Base-by-base conservation (phyloP, 2,329 filamentous ascomycete genomes). In the Sclerotinia nivalis region DNA sequence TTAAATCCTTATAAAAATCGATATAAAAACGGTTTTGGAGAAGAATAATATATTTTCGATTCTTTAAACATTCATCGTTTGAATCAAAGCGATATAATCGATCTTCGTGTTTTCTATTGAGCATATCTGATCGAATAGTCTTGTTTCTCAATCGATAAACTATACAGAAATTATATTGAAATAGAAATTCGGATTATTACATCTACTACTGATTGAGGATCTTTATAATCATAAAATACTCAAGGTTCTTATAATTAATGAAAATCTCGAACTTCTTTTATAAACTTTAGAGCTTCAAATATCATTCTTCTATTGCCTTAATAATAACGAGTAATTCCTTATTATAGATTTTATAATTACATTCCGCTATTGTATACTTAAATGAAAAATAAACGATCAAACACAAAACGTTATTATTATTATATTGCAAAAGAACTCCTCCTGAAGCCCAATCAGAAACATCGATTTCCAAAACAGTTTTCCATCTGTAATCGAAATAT, bases 391-490 rank as follows among this genome's bases (percentile, higher is more conserved):
- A 52, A 0, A 12, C 2, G n/a, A 52, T 13, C 0, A 22, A n/a
- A 9, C 2, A n/a, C 2, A 52, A 8, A 12, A 52, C 4, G 1
- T 13, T 52, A 4, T 52, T 13, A 0, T 4, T n/a, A 12, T 52
- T 4, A 4, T 52, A 52, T 52, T 52, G 4, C 4, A 25, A 52
- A 25, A 52, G 8, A 0, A 52, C 2, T 1, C 10, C 4, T 0
- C 2, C 2, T 1, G 4, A 52, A 1, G 4, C 8, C 10, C 4
- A 52, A 0, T 52, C 1, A 0, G 10, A 52, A 0, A 22, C 12
- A 25, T 52, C 2, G 2, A 10, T 52, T 25, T 52, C 1, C 2
- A 52, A 25, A 1, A 52, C 4, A n/a, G 1, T 52, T 4, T 52
- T 25, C 5, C n/a, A n/a, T 1, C 10, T 25, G 4, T 52, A 13